These are phyloP conservation scores for Epicoccum nigrum DNA, from an alignment of 2,329 filamentous ascomycete genomes.

Conservation along the genomic window DNA sequence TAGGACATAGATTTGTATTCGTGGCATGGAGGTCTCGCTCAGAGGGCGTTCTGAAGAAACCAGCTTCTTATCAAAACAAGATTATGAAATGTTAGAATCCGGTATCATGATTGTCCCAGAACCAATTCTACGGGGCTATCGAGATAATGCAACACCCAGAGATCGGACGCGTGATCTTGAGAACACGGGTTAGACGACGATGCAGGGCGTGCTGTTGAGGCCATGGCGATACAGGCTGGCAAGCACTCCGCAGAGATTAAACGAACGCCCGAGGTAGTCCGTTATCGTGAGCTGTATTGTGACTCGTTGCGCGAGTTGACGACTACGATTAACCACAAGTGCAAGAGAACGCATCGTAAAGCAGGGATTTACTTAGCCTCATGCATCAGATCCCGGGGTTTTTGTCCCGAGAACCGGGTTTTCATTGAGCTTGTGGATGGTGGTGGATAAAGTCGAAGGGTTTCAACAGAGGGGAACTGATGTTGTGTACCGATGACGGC, in stretches of 20 bases:
- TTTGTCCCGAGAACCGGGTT: slow-evolving; percentile 12
- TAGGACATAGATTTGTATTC: too few relatives aligned
- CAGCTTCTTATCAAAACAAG: not conserved
- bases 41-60: too few relatives aligned
- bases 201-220: not conserved
- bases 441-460: not conserved
- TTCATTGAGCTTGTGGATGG: slow-evolving; percentile 6
- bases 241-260: not conserved
- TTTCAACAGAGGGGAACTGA: slow-evolving; percentile 7
- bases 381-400: slow-evolving; percentile 1
- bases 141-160: slow-evolving; percentile 1
- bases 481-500: not conserved
- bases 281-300: slow-evolving; percentile 11
- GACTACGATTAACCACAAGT: slow-evolving; percentile 1
- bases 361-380: slow-evolving; percentile 3
- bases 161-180: not conserved
- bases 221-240: not conserved
- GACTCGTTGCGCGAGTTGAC: slow-evolving; percentile 5
- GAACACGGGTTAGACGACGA: not conserved
- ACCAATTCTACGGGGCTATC: not conserved
- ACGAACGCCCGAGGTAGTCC: slow-evolving; percentile 14
- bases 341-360: slow-evolving; percentile 3
- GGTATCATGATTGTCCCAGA: not conserved
- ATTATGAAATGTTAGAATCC: not conserved
- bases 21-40: too few relatives aligned